These are phyloP conservation scores for Macrophomina tecta DNA, from an alignment of 2,329 filamentous ascomycete genomes.

Conservation along the genomic window DNA sequence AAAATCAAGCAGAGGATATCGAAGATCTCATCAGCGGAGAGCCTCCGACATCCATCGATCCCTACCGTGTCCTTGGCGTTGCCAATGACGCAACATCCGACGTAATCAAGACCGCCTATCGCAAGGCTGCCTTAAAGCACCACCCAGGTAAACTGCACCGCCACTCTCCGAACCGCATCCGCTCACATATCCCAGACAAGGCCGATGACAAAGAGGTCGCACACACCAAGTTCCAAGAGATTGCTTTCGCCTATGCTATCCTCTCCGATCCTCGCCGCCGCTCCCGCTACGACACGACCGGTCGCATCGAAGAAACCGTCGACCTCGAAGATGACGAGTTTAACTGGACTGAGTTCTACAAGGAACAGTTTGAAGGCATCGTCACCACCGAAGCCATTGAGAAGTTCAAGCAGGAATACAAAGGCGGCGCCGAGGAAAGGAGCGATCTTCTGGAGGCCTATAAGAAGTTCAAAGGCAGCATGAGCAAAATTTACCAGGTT, in stretches of 20 bases:
- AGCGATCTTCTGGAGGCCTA: slow-evolving; percentile 80
- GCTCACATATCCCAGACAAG: slow-evolving; percentile 46
- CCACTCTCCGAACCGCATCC: slow-evolving; percentile 29
- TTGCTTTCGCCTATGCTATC: slow-evolving; percentile 93
- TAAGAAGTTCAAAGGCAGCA: slow-evolving; percentile 72
- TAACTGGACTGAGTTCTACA: slow-evolving; percentile 90
- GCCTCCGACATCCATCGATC: slow-evolving; percentile 72
- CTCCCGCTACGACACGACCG: slow-evolving; percentile 83
- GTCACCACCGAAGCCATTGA: slow-evolving; percentile 77
- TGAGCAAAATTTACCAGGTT: slow-evolving; percentile 77
- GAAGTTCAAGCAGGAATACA: slow-evolving; percentile 78
- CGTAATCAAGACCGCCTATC: slow-evolving; percentile 88
- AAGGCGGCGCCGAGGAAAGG: slow-evolving; percentile 83
- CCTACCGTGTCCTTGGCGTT: slow-evolving; percentile 80
- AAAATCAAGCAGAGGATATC: slow-evolving; percentile 32
- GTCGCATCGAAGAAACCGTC: slow-evolving; percentile 84
- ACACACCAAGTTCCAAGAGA: slow-evolving; percentile 81
- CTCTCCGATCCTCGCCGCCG: slow-evolving; percentile 78
- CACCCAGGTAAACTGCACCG: slow-evolving; percentile 64
- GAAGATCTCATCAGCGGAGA: slow-evolving; percentile 62
- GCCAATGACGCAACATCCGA: slow-evolving; percentile 73
- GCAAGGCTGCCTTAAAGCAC: slow-evolving; percentile 84
- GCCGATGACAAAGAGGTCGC: slow-evolving; percentile 72
- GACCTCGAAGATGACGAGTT: slow-evolving; percentile 73
- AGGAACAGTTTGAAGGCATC: slow-evolving; percentile 78